Evolutionary conservation across 495 filamentous ascomycete genomes (phyloP), one percentile per base, ranked within the genome.

Genomic region (Tuber brumale): DNA sequence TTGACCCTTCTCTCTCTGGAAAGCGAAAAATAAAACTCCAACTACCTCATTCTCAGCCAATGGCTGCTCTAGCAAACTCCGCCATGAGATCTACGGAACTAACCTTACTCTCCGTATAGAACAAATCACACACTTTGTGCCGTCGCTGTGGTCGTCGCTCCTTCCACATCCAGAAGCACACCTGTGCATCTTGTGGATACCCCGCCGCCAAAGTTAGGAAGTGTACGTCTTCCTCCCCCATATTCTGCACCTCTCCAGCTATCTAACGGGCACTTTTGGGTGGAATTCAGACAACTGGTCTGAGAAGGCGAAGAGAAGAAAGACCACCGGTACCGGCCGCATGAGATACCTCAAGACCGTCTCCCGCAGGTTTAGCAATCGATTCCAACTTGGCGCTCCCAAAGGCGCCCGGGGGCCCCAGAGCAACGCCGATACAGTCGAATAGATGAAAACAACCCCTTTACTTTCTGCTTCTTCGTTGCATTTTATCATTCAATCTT

Each of bases 241-340:
- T 66, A 35, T 4, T 43, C 21, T 31, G 3, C 72, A 31, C 43
- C 18, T 61, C 23, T 16, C 42, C n/a, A 45, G 43, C 37, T 43
- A 21, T 37, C 43, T 69, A 31, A 76, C 44, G 27, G 8, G 41
- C 7, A 66, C 46, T 79, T 73, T 79, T 77, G 81, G 76, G 73
- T 75, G 80, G 73, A 80, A 14, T 76, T 87, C 84, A 99, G 95
- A 91, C 90, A 97, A 99, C 91, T 99, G 95, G 95, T 89, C 92
- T 87, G 94, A 97, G 91, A 99, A 99, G 90, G 96, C 94, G 83
- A 98, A 97, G 92, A 88, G 95, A 86, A 94, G 95, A 92, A 98
- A 97, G 95, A 97, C 94, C 83, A 95, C 93, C 83, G 95, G 95
- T 81, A 93, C 93, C 84, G 95, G 95, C 86, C 90, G 95, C 83